Evolutionary conservation across 352 stramenopile species (phyloP).

Genomic region (Phytophthora pisi): DNA sequence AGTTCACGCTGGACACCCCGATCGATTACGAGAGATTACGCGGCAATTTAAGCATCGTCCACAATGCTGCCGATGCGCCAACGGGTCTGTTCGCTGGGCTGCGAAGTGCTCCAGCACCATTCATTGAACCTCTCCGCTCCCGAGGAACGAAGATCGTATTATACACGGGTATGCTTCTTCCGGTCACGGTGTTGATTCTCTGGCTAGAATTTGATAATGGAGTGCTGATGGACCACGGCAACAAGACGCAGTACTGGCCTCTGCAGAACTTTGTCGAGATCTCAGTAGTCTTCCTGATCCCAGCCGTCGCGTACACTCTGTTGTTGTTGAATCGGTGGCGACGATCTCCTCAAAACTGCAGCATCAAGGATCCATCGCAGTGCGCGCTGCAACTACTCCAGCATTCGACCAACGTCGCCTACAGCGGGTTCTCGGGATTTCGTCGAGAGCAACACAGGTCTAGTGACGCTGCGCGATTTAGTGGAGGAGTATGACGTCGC

Average conservation of each 20-base stretch:
- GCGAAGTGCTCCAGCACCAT: slow-evolving; percentile 27
- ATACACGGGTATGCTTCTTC: slow-evolving; percentile 37
- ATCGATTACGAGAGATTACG: slow-evolving; percentile 38
- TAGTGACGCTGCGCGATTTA: slow-evolving; percentile 38
- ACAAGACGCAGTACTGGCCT: slow-evolving; percentile 52
- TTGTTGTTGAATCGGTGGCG: slow-evolving; percentile 28
- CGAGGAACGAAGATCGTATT: slow-evolving; percentile 29
- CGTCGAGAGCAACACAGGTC: slow-evolving; percentile 6
- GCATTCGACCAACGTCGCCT: slow-evolving; percentile 25
- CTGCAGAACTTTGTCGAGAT: slow-evolving; percentile 57
- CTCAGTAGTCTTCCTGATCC: slow-evolving; percentile 39
- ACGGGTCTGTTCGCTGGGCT: background rate
- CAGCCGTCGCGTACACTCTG: slow-evolving; percentile 31
- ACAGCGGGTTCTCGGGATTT: slow-evolving; percentile 2
- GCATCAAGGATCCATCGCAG: slow-evolving; percentile 3
- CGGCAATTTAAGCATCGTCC: slow-evolving; percentile 8
- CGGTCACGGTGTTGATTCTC: slow-evolving; percentile 30
- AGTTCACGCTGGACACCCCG: slow-evolving; percentile 17
- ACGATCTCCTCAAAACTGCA: slow-evolving; percentile 7
- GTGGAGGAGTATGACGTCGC: slow-evolving; percentile 33
- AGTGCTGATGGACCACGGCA: slow-evolving; percentile 35
- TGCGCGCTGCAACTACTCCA: slow-evolving; percentile 24
- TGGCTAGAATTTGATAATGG: slow-evolving; percentile 47
- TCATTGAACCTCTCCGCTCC: slow-evolving; percentile 43
- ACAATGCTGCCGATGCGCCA: background rate